Percentiles rank a stretch among this genome's conserved stretches.
phyloP scores from a whole-genome alignment of 495 filamentous ascomycete genomes.

The Annulohypoxylon bovei region DNA sequence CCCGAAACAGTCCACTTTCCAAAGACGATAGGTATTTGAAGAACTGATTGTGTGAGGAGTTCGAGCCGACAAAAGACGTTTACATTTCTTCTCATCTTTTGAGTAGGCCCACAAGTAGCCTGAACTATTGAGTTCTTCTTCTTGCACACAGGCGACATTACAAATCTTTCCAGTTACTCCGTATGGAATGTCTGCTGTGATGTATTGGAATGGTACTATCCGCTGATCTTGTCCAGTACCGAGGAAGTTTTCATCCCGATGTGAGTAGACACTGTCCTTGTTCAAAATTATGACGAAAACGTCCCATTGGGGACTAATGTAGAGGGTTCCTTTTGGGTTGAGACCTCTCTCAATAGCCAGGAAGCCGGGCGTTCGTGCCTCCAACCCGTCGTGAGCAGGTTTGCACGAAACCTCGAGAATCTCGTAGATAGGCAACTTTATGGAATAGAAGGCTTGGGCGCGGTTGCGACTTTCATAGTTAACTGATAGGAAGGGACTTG shows the following conservation, averaged over 20 bases:
- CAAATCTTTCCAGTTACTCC: not conserved
- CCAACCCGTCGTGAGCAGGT: too few relatives aligned
- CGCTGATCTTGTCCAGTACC: too few relatives aligned
- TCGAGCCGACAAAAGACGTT: too few relatives aligned
- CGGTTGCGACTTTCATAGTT: slow-evolving; percentile 13
- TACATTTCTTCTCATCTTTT: too few relatives aligned
- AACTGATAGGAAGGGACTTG: slow-evolving; percentile 11
- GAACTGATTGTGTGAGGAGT: not conserved
- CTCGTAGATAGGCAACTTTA: not conserved
- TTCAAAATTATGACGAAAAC: not conserved
- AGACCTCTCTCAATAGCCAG: not conserved
- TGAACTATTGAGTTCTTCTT: not conserved
- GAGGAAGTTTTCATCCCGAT: too few relatives aligned
- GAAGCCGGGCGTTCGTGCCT: not conserved
- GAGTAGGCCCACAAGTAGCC: not conserved
- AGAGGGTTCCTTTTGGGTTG: not conserved
- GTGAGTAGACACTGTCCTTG: not conserved
- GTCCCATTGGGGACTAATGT: slow-evolving; percentile 7
- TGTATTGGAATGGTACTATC: not conserved
- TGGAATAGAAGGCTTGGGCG: slow-evolving; percentile 15
- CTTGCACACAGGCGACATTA: not conserved
- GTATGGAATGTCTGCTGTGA: not conserved
- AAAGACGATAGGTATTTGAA: not conserved
- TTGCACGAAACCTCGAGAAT: too few relatives aligned
- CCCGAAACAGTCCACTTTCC: not conserved